A percentile compares a stretch with the other conserved stretches of the same genome.
Conservation (phyloP, 2,329 filamentous ascomycete species). For the Hansfordia pulvinata region DNA sequence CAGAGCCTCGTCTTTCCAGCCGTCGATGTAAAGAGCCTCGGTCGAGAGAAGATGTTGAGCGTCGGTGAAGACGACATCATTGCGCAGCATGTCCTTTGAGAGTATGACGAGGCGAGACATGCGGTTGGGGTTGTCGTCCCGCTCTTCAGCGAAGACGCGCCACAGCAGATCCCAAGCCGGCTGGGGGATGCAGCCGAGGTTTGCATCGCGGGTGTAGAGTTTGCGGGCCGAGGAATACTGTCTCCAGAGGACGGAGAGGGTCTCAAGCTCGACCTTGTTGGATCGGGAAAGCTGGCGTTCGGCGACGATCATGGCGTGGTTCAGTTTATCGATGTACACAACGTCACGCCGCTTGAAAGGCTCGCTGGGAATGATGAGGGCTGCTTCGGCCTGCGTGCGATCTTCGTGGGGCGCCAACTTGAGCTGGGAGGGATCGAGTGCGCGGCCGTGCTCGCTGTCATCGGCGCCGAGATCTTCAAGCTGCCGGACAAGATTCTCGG, state of each 20-base stretch:
- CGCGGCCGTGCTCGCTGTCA: no score
- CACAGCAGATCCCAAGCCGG: slow-evolving; percentile 57
- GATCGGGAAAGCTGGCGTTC: no score
- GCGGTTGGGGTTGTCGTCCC: slow-evolving; percentile 35
- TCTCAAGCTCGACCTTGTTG: no score
- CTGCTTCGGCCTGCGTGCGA: no score
- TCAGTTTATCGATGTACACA: no score
- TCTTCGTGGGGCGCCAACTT: no score
- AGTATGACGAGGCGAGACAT: slow-evolving; percentile 48
- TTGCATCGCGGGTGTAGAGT: no score
- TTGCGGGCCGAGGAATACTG: slow-evolving; percentile 32
- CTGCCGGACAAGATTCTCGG: slow-evolving; percentile 9
- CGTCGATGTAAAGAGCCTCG: slow-evolving; percentile 52
- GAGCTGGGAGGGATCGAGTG: no score
- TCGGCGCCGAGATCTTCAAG: slow-evolving; percentile 15
- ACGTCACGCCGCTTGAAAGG: no score
- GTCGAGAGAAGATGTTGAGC: slow-evolving; percentile 53
- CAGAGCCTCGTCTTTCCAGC: slow-evolving; percentile 44
- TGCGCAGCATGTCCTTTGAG: slow-evolving; percentile 50
- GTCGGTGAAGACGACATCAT: slow-evolving; percentile 38
- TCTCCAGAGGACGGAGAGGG: no score
- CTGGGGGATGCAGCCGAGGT: slow-evolving; percentile 45
- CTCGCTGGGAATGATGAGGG: no score
- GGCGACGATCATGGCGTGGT: no score
- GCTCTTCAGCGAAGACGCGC: slow-evolving; percentile 41